phyloP scores from a whole-genome alignment of 2,329 filamentous ascomycete species.

The Nannizzia gypsea region DNA sequence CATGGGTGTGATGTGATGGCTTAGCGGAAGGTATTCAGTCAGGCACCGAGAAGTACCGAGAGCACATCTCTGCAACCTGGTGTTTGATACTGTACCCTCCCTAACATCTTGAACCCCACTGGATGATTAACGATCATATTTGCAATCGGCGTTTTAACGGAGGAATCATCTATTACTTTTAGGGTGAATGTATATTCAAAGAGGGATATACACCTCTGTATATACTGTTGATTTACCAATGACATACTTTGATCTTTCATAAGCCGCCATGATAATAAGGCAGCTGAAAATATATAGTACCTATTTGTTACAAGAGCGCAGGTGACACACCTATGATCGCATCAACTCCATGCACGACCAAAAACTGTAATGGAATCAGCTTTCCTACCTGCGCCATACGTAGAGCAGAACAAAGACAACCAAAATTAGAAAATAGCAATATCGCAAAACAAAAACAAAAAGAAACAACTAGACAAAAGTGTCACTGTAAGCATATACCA shows the following conservation, averaged over 20 bases:
- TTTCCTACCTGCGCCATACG: background rate
- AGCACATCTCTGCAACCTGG: background rate
- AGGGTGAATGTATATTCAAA: background rate
- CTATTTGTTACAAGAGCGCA: background rate
- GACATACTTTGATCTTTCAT: background rate
- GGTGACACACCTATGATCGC: background rate
- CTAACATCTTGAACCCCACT: background rate
- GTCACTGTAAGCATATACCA: slow-evolving; percentile 50
- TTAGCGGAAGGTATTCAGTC: background rate
- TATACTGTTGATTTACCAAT: background rate
- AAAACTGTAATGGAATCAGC: background rate
- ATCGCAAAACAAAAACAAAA: background rate
- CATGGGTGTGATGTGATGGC: background rate
- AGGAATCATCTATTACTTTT: background rate
- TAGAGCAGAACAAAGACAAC: background rate
- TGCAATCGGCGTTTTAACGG: background rate
- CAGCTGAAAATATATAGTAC: background rate
- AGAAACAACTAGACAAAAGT: background rate
- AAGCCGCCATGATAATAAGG: background rate
- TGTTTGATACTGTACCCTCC: background rate
- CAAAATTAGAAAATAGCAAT: background rate
- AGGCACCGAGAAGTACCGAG: background rate
- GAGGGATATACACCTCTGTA: background rate
- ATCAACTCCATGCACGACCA: background rate
- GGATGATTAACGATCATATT: background rate